phyloP scores from a whole-genome alignment of 345 rosid species.

The Barbarea vulgaris region DNA sequence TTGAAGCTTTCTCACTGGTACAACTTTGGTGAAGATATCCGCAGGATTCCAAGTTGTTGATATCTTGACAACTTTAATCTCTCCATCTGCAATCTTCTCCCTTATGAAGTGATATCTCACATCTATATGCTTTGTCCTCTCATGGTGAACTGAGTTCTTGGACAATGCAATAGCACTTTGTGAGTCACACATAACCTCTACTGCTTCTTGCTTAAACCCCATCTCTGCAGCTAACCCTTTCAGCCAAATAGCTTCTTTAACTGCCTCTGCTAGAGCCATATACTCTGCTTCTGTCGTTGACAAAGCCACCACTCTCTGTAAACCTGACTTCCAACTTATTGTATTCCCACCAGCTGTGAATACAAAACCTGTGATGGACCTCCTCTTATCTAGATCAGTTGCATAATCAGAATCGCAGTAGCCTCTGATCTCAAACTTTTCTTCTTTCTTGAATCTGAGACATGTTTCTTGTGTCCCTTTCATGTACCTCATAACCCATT shows the following conservation, averaged over 20 bases:
- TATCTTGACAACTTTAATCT: no score
- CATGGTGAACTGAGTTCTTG: constrained; percentile 1
- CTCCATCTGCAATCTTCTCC: no score
- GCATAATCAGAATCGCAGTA: neutral
- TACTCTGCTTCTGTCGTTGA: neutral
- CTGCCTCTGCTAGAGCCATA: neutral
- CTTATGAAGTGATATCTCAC: constrained; percentile 1
- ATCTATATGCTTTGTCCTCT: neutral
- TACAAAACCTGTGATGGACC: no score
- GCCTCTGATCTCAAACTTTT: neutral
- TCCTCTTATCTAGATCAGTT: no score
- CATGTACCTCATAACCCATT: neutral
- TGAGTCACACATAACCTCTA: neutral
- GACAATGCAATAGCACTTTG: neutral
- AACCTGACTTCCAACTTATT: no score
- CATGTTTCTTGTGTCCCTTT: neutral
- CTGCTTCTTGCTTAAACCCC: neutral
- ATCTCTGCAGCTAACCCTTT: neutral
- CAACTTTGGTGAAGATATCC: no score
- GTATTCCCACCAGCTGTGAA: no score
- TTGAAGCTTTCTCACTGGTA: no score
- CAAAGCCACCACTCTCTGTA: no score
- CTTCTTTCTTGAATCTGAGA: neutral
- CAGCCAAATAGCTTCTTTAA: neutral
- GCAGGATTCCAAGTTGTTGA: no score